Base-by-base conservation (phyloP, 78 protist genomes). In the Cavenderia fasciculata region DNA sequence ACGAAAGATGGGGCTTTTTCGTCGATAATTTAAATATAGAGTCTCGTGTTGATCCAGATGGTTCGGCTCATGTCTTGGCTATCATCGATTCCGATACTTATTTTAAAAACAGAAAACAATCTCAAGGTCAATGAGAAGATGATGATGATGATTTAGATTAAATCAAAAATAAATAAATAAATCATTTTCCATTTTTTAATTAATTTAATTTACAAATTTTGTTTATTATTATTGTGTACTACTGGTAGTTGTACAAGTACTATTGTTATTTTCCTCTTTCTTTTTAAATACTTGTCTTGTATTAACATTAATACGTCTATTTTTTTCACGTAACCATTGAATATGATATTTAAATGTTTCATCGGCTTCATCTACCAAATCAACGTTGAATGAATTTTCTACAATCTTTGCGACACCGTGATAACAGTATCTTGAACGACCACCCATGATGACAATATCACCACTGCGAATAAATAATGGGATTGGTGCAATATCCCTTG, bases 231-330 rank as follows among this genome's bases (percentile, higher is more conserved):
- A n/a, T n/a, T n/a, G n/a, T n/a, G n/a, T n/a, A n/a, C n/a, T n/a
- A n/a, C n/a, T n/a, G n/a, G n/a, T n/a, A n/a, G n/a, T n/a, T n/a
- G n/a, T n/a, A n/a, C n/a, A n/a, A n/a, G n/a, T n/a, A n/a, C n/a
- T n/a, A n/a, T n/a, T n/a, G n/a, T n/a, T n/a, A n/a, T n/a, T n/a
- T n/a, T n/a, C n/a, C n/a, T n/a, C n/a, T n/a, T n/a, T n/a, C n/a
- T n/a, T n/a, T 82, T 82, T 82, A 82, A 82, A 86, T n/a, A 86
- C 92, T 86, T 86, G 92, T 86, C 92, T 86, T 49, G 86, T 75
- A 66, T 86, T 86, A 10, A 86, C 33, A 71, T 86, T 86, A 11
- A 86, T 59, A 43, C 92, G 74, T 86, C 85, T 75, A 71, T 74
- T 75, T 27, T 86, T 75, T 31, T 75, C 92, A 59, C 71, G 63